Conservation (phyloP, 176 grass and related monocot genomes). For the Phoenix roebelenii region DNA sequence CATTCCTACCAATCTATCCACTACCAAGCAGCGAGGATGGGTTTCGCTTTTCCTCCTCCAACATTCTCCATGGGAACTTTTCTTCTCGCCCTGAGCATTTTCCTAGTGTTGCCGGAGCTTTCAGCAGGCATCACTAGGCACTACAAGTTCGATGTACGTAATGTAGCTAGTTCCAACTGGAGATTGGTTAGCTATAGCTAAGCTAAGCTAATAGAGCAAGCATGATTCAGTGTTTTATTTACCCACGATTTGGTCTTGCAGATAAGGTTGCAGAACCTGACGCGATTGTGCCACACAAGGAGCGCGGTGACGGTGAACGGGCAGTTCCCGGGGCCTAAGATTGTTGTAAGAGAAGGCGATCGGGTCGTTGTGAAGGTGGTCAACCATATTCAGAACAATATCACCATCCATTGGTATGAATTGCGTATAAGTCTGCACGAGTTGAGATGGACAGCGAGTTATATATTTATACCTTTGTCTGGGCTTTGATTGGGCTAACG, state of each 20-base stretch:
- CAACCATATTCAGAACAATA: constrained; percentile 56
- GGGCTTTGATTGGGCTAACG: neutral
- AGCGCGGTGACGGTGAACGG: constrained; percentile 83
- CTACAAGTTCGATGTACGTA: constrained; percentile 64
- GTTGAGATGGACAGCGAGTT: too few relatives aligned
- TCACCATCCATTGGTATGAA: constrained; percentile 65
- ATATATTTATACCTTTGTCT: neutral
- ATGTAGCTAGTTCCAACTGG: neutral
- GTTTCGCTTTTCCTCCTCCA: neutral
- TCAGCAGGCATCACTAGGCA: constrained; percentile 27
- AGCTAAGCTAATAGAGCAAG: neutral
- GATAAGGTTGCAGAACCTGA: constrained; percentile 52
- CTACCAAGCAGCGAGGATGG: constrained; percentile 26
- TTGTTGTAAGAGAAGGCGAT: constrained; percentile 47
- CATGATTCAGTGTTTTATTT: neutral
- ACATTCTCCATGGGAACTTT: constrained; percentile 11
- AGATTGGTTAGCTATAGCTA: neutral
- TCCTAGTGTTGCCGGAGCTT: constrained; percentile 34
- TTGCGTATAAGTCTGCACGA: neutral
- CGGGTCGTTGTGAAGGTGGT: constrained; percentile 56
- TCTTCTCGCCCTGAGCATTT: constrained; percentile 20
- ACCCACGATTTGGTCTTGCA: neutral
- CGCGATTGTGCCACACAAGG: constrained; percentile 59
- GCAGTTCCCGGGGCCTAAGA: constrained; percentile 58
- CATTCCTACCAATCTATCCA: constrained; percentile 7